Evolutionary conservation across 768 basidiomycete genomes (phyloP).

Genomic region (Hydnomerulius pinastri): DNA sequence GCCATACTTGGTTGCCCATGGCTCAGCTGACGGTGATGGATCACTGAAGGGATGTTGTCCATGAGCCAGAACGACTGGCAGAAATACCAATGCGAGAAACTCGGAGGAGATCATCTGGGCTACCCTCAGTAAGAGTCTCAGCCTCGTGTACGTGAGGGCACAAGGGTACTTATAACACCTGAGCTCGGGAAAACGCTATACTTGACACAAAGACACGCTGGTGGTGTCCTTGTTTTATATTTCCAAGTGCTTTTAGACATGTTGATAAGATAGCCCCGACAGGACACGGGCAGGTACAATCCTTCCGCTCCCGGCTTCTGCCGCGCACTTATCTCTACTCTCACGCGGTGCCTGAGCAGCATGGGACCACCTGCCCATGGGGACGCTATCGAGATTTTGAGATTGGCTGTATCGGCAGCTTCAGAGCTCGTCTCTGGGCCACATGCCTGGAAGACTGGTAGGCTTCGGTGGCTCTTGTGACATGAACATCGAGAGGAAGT

Average conservation of each 20-base stretch:
- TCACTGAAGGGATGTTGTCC: slow-evolving; percentile 2
- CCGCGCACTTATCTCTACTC: no score
- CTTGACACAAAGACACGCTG: no score
- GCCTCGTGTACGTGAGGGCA: slow-evolving; percentile 22
- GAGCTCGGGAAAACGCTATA: neutral
- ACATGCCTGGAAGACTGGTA: slow-evolving; percentile 5
- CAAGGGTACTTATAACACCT: slow-evolving; percentile 8
- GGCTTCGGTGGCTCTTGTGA: slow-evolving; percentile 27
- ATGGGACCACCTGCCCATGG: no score
- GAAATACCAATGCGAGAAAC: neutral
- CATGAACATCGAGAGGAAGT: slow-evolving; percentile 44
- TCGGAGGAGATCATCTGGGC: neutral
- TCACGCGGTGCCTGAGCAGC: no score
- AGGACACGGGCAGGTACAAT: no score
- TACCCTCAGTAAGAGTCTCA: no score
- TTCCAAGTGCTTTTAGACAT: no score
- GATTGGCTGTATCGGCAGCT: neutral
- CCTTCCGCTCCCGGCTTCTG: no score
- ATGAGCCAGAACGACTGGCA: neutral
- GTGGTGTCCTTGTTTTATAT: no score
- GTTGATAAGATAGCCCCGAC: no score
- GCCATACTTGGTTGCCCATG: slow-evolving; percentile 70
- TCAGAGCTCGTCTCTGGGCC: slow-evolving; percentile 21
- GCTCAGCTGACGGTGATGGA: slow-evolving; percentile 24
- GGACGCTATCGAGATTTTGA: neutral